A percentile compares a stretch with the other conserved stretches of the same genome.
phyloP scores from a whole-genome alignment of 495 filamentous ascomycete species.

The Astrothelium macrocarpum region DNA sequence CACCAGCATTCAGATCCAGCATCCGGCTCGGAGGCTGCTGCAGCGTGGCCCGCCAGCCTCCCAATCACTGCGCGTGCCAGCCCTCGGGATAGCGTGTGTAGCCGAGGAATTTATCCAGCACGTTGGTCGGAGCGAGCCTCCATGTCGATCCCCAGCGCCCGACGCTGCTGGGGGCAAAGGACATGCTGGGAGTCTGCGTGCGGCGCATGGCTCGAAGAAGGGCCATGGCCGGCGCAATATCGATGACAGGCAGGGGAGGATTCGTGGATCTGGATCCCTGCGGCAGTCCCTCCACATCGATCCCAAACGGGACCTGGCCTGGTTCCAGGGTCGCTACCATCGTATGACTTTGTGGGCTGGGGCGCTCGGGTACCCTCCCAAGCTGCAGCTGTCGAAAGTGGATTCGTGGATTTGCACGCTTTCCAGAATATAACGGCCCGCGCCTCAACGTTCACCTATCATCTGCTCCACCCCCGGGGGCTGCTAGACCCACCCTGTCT shows the following conservation, averaged over 20 bases:
- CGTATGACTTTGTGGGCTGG: conserved; percentile 5
- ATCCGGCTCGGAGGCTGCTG: background rate
- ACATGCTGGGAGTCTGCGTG: background rate
- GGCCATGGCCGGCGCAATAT: conserved; percentile 1
- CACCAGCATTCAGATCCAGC: background rate
- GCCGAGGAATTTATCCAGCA: conserved; percentile 6
- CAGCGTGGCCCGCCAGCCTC: background rate
- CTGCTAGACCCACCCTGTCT: conserved; percentile 1
- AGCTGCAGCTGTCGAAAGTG: conserved; percentile 6
- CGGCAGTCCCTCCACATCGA: background rate
- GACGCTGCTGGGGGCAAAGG: background rate
- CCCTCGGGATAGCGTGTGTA: background rate
- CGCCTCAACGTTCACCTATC: conserved; percentile 7
- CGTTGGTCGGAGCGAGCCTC: conserved; percentile 2
- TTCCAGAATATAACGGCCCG: conserved; percentile 8
- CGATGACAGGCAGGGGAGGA: conserved; percentile 7
- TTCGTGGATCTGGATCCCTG: conserved; percentile 5
- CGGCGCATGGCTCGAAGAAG: background rate
- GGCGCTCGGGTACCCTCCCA: conserved; percentile 2
- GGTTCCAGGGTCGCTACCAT: background rate
- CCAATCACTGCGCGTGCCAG: background rate
- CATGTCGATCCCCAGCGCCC: background rate
- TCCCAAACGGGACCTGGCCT: conserved; percentile 3
- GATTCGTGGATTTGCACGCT: conserved; percentile 6
- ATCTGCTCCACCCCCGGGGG: background rate